phyloP scores from a whole-genome alignment of 2,329 filamentous ascomycete species.

The Ramichloridium luteum region DNA sequence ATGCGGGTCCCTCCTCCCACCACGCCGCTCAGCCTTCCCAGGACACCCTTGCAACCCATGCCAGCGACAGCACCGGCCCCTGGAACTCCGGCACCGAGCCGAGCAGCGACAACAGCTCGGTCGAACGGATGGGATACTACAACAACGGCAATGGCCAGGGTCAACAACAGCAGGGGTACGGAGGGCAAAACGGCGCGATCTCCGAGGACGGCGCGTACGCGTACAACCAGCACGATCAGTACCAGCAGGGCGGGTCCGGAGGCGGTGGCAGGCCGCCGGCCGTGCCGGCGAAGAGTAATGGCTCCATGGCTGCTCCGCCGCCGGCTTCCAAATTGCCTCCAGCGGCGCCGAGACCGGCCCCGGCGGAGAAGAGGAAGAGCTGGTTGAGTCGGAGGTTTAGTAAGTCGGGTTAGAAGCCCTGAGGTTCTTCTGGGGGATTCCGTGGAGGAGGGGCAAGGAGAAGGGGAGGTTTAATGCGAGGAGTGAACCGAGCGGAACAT shows the following conservation, averaged over 20 bases:
- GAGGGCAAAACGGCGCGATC: conserved; percentile 18
- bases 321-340: conserved; percentile 14
- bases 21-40: conserved; percentile 63
- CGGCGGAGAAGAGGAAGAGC: conserved; percentile 75
- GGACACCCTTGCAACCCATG: conserved; percentile 73
- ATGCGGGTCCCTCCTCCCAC: no score
- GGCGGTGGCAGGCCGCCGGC: neutral
- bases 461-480: no score
- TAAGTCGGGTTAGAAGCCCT: no score
- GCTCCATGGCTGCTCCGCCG: no score
- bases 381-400: conserved; percentile 80
- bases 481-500: no score
- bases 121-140: conserved; percentile 45
- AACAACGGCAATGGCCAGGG: conserved; percentile 49
- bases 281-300: neutral
- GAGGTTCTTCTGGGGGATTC: no score
- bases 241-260: neutral
- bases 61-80: conserved; percentile 56
- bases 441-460: no score
- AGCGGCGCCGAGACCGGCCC: conserved; percentile 16
- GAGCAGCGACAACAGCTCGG: conserved; percentile 85
- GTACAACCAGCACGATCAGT: conserved; percentile 7
- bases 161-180: conserved; percentile 21
- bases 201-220: conserved; percentile 27
- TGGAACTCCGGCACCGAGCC: conserved; percentile 76